Conservation (phyloP, 164 flowering plant species). For the Vitis vinifera region DNA sequence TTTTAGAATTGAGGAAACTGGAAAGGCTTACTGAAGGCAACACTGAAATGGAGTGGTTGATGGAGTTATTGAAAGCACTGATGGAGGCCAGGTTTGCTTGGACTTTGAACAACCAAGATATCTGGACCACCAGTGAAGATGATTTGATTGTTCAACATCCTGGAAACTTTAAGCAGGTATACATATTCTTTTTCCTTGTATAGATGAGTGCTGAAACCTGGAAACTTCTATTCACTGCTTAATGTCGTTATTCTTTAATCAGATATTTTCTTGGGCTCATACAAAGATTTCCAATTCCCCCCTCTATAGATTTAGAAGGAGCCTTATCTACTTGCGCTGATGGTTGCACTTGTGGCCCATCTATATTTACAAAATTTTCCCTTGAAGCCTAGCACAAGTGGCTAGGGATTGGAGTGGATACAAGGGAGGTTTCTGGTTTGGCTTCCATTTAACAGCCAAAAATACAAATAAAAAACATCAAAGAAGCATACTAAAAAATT, state of each 20-base stretch:
- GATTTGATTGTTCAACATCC: slow-evolving; percentile 18
- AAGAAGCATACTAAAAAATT: background rate
- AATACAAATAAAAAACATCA: too few relatives aligned
- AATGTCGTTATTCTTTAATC: background rate
- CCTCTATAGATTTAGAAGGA: too few relatives aligned
- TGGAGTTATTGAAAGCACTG: slow-evolving; percentile 41
- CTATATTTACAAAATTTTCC: background rate
- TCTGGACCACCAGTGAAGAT: slow-evolving; percentile 28
- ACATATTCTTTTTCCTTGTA: background rate
- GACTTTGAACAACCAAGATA: slow-evolving; percentile 37
- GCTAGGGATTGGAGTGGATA: too few relatives aligned
- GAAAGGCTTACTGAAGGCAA: slow-evolving; percentile 43
- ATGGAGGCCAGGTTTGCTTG: slow-evolving; percentile 45
- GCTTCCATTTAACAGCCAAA: too few relatives aligned
- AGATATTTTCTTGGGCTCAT: background rate
- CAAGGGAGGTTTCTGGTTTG: too few relatives aligned
- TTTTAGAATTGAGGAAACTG: slow-evolving; percentile 48
- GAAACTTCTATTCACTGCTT: background rate
- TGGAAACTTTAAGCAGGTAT: slow-evolving; percentile 44
- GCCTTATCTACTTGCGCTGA: background rate
- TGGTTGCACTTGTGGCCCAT: background rate
- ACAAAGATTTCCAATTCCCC: background rate
- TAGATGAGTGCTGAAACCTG: background rate
- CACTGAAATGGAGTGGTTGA: slow-evolving; percentile 41
- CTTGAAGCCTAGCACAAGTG: too few relatives aligned